Evolutionary conservation across 768 basidiomycete genomes (phyloP).

Genomic region (Tylopilus plumbeoviolaceoides): DNA sequence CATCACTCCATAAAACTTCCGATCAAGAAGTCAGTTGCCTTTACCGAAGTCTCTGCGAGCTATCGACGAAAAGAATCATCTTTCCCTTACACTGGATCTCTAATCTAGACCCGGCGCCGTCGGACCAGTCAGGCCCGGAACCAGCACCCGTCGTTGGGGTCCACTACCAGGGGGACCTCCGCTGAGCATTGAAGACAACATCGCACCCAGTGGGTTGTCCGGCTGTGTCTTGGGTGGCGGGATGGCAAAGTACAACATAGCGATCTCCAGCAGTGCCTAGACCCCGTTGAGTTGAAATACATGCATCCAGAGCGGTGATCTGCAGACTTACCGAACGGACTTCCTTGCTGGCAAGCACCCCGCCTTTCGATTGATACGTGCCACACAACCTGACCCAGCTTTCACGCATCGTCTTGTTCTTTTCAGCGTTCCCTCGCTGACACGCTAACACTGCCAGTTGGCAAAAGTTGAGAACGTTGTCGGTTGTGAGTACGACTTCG

Average conservation of each 20-base stretch:
- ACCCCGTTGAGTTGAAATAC: neutral
- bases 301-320: neutral
- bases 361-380: constrained; percentile 75
- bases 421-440: constrained; percentile 79
- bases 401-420: constrained; percentile 70
- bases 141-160: constrained; percentile 27
- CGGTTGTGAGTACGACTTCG: constrained; percentile 72
- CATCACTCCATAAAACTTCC: neutral
- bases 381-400: constrained; percentile 83
- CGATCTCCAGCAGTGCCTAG: constrained; percentile 67
- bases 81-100: neutral
- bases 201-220: constrained; percentile 81
- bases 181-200: constrained; percentile 87
- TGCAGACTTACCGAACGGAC: constrained; percentile 56
- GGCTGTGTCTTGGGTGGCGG: constrained; percentile 68
- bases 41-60: constrained; percentile 2
- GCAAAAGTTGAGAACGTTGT: constrained; percentile 79
- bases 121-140: constrained; percentile 25
- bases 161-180: constrained; percentile 44
- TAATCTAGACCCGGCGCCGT: constrained; percentile 28
- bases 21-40: constrained; percentile 7
- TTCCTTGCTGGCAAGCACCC: constrained; percentile 53
- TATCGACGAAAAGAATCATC: constrained; percentile 13
- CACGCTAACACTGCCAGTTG: constrained; percentile 88
- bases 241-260: constrained; percentile 80